A percentile compares a stretch with the other conserved stretches of the same genome.
phyloP scores from a whole-genome alignment of 345 rosid species.

The Abelmoschus esculentus region DNA sequence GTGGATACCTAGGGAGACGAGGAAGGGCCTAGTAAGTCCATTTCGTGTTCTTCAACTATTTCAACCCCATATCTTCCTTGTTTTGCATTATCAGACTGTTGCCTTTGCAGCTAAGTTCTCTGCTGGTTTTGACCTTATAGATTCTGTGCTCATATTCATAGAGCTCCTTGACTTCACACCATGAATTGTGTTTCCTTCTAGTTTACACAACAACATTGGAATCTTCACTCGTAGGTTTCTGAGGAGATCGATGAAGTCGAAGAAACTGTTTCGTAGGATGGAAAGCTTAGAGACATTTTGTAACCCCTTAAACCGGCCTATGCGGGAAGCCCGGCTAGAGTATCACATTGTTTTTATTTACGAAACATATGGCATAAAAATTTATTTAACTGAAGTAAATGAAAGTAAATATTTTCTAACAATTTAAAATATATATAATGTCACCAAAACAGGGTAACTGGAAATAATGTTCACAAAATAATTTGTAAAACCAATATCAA shows the following conservation, averaged over 20 bases:
- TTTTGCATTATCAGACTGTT: constrained; percentile 15
- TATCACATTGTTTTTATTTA: no score
- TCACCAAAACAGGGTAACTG: no score
- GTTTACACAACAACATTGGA: constrained; percentile 11
- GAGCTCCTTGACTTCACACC: constrained; percentile 14
- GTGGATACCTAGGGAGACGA: no score
- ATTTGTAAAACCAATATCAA: no score
- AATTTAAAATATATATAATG: no score
- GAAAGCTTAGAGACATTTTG: constrained; percentile 21
- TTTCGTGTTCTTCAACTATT: constrained; percentile 1
- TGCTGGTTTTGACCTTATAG: constrained; percentile 18
- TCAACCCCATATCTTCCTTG: not conserved
- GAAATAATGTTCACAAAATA: no score
- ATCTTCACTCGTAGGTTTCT: constrained; percentile 19
- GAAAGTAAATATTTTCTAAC: no score
- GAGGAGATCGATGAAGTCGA: constrained; percentile 14
- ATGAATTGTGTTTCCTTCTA: constrained; percentile 13
- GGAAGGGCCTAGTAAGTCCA: no score
- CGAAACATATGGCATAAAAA: no score
- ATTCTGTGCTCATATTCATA: constrained; percentile 16
- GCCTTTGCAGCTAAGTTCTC: constrained; percentile 12
- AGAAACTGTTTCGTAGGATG: constrained; percentile 21
- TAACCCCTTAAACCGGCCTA: no score
- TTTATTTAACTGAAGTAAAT: no score
- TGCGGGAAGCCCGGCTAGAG: no score